Evolutionary conservation across 768 basidiomycete genomes (phyloP).

Genomic region (Sarcomyxa edulis): DNA sequence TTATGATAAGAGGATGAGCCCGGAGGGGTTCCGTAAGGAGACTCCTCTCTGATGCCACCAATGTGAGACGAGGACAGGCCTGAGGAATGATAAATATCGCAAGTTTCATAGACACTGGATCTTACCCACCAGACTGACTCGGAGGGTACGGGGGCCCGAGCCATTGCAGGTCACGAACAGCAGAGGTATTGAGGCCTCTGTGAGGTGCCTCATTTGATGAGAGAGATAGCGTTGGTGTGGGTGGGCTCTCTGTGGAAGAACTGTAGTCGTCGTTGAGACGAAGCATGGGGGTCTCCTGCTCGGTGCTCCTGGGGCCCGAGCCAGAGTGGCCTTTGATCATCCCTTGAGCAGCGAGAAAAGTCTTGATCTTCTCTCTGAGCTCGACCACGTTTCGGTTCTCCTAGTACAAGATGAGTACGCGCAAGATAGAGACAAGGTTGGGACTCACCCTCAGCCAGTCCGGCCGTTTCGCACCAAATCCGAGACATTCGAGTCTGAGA

Average conservation of each 20-base stretch:
- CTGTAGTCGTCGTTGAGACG: constrained; percentile 36
- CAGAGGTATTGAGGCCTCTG: constrained; percentile 12
- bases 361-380: constrained; percentile 75
- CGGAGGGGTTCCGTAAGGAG: too few relatives aligned
- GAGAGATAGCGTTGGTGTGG: constrained; percentile 18
- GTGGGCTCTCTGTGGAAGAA: constrained; percentile 35
- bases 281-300: constrained; percentile 54
- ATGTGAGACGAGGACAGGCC: constrained; percentile 1
- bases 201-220: constrained; percentile 9
- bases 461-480: constrained; percentile 81
- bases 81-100: background rate
- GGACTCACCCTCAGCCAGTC: constrained; percentile 75
- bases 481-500: constrained; percentile 78
- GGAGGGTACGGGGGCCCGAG: constrained; percentile 1
- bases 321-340: constrained; percentile 90
- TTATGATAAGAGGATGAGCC: background rate
- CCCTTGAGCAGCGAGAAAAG: constrained; percentile 73
- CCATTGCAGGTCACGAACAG: constrained; percentile 13
- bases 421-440: constrained; percentile 8
- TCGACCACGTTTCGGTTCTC: constrained; percentile 64
- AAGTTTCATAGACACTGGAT: too few relatives aligned
- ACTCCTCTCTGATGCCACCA: constrained; percentile 9
- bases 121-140: too few relatives aligned
- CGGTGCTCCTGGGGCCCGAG: constrained; percentile 51
- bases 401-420: constrained; percentile 29